phyloP scores from a whole-genome alignment of 768 basidiomycete species.

The Gloeostereum incarnatum region DNA sequence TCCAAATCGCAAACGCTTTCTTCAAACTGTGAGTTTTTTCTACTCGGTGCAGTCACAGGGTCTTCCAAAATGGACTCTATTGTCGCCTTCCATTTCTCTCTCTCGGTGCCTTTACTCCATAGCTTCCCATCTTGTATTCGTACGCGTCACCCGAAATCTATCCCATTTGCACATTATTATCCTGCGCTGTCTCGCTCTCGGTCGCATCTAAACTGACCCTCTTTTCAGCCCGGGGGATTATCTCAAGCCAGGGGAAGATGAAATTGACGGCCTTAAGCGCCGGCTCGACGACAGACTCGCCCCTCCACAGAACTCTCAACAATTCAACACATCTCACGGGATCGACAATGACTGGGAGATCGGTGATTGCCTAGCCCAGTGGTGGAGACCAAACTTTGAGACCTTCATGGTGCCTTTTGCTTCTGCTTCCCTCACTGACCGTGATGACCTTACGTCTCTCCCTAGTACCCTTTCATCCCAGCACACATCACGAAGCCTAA shows the following conservation, averaged over 20 bases:
- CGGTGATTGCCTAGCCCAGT: constrained; percentile 92
- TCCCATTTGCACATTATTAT: no score
- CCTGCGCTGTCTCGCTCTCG: no score
- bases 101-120: no score
- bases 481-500: constrained; percentile 97
- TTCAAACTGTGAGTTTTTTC: constrained; percentile 81
- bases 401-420: constrained; percentile 82
- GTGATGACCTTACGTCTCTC: background rate
- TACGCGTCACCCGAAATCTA: no score
- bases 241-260: constrained; percentile 92
- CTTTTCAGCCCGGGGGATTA: constrained; percentile 86
- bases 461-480: constrained; percentile 86
- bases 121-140: no score
- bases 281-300: constrained; percentile 86
- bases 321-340: constrained; percentile 66
- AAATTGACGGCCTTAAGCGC: constrained; percentile 82
- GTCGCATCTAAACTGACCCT: background rate
- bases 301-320: constrained; percentile 57
- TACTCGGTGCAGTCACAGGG: no score
- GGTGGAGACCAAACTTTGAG: constrained; percentile 99
- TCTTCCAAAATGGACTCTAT: no score
- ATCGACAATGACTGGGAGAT: constrained; percentile 93
- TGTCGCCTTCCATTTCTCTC: no score
- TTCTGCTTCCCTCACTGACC: background rate
- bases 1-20: constrained; percentile 98